Base-by-base conservation (phyloP, 164 flowering plant genomes). In the Annona squamosa region DNA sequence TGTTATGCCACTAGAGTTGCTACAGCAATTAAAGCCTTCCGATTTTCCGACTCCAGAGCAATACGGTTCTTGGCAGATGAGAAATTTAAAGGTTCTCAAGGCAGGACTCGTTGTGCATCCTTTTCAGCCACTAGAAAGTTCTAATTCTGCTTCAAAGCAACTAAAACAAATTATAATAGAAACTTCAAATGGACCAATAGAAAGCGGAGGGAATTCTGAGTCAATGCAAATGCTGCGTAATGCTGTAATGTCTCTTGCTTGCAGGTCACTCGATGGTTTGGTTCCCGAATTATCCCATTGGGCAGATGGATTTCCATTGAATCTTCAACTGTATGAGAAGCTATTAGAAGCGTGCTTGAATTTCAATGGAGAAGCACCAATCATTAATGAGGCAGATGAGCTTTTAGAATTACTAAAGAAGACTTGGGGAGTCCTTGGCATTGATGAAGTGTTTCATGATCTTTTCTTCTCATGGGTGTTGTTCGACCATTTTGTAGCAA, bases 281-380 rank as follows among this genome's bases (percentile, higher is more conserved):
- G 69, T 52, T 41, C 57, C 92, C 3, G 90, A 84, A 46, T 68
- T 76, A 42, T 91, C 95, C 75, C 98, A 91, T 66, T 94, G 99
- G 99, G 99, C 96, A 16, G 99, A 93, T 82, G 98, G 96, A 3
- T 79, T 69, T 72, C 99, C 99, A 2, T 64, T 94, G 71, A 94
- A 91, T 76, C 85, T 94, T 43, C 84, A 82, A 45, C 77, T 94
- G 7, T 94, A 94, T 70, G 86, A 83, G 71, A 83, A 81, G 83
- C 91, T 94, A 48, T 76, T 94, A 52, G 92, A 90, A 75, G 86
- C 97, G 65, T 88, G 92, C 79, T 94, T 94, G 81, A 98, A 94
- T 79, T 75, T 75, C 44, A 82, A 85, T 72, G 97, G 89, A 13
- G 88, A 85, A 68, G 80, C 90, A 43, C 76, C 81, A 18, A 72